Conservation (phyloP, 495 filamentous ascomycete species). For the Aspergillus conjunctus region DNA sequence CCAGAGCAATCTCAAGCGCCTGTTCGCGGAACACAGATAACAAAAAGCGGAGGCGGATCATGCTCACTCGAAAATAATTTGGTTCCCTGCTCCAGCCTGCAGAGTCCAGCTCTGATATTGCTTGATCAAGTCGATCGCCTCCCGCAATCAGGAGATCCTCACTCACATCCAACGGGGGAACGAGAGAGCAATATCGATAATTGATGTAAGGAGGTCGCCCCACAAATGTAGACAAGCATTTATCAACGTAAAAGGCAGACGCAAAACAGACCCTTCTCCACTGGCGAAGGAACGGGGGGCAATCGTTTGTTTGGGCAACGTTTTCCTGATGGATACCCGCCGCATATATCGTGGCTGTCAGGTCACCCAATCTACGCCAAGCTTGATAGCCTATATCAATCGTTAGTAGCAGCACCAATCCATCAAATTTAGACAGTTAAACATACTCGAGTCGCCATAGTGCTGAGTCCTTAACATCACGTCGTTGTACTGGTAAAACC, state of each 20-base stretch:
- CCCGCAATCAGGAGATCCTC: slow-evolving; percentile 54
- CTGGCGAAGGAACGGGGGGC: slow-evolving; percentile 55
- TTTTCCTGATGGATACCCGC: slow-evolving; percentile 60
- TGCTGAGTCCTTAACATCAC: slow-evolving; percentile 47
- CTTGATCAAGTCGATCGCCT: slow-evolving; percentile 43
- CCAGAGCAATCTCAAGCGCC: slow-evolving; percentile 61
- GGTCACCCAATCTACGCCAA: slow-evolving; percentile 56
- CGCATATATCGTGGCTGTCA: slow-evolving; percentile 55
- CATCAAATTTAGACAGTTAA: slow-evolving; percentile 2
- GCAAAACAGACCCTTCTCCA: slow-evolving; percentile 56
- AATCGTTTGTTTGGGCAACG: slow-evolving; percentile 39
- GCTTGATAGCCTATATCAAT: slow-evolving; percentile 45
- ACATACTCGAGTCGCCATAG: slow-evolving; percentile 56
- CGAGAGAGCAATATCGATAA: slow-evolving; percentile 55
- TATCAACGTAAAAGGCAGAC: slow-evolving; percentile 54
- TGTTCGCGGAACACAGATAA: slow-evolving; percentile 56
- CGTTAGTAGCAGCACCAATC: slow-evolving; percentile 9
- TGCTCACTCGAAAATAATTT: slow-evolving; percentile 39
- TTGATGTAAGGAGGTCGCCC: slow-evolving; percentile 60
- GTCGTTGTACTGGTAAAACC: slow-evolving; percentile 48
- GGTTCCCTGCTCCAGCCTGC: slow-evolving; percentile 57
- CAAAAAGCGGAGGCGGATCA: slow-evolving; percentile 51
- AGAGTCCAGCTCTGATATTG: slow-evolving; percentile 48
- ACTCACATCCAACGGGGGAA: slow-evolving; percentile 59
- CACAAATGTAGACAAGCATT: slow-evolving; percentile 54